These are phyloP conservation scores for Colletotrichum ledebouriae DNA, from an alignment of 2,329 filamentous ascomycete species.

Conservation along the genomic window DNA sequence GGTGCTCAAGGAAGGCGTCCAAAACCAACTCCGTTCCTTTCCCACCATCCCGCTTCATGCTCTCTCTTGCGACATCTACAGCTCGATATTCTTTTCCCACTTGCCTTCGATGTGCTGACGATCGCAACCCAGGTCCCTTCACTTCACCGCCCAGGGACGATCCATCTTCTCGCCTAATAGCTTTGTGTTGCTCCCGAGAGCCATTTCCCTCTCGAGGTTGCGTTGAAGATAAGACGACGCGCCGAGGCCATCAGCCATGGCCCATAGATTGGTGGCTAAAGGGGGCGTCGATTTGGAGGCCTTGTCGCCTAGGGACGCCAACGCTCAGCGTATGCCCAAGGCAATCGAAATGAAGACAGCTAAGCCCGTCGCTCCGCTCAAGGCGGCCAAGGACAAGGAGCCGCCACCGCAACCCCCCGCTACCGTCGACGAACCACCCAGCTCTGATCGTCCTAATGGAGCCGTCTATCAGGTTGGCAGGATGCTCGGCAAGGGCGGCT, in stretches of 20 bases:
- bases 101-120: slow-evolving; percentile 28
- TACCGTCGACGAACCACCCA: slow-evolving; percentile 72
- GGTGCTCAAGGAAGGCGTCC: not conserved
- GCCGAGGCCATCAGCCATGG: slow-evolving; percentile 52
- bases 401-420: slow-evolving; percentile 75
- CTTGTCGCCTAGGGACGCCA: slow-evolving; percentile 74
- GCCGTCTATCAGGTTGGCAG: slow-evolving; percentile 81
- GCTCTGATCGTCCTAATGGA: slow-evolving; percentile 76
- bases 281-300: slow-evolving; percentile 71
- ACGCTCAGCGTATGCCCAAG: slow-evolving; percentile 68
- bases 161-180: not conserved
- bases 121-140: slow-evolving; percentile 18
- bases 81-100: not conserved
- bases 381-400: slow-evolving; percentile 73
- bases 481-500: slow-evolving; percentile 83
- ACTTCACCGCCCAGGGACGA: slow-evolving; percentile 18
- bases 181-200: slow-evolving; percentile 13
- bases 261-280: slow-evolving; percentile 63
- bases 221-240: slow-evolving; percentile 2
- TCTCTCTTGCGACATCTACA: not conserved
- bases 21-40: not conserved
- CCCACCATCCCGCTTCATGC: not conserved
- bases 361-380: slow-evolving; percentile 62
- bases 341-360: slow-evolving; percentile 61
- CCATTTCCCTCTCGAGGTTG: slow-evolving; percentile 15